A percentile compares a stretch with the other conserved stretches of the same genome.
Conservation (phyloP, 2,329 filamentous ascomycete species). For the Epicoccum nigrum region DNA sequence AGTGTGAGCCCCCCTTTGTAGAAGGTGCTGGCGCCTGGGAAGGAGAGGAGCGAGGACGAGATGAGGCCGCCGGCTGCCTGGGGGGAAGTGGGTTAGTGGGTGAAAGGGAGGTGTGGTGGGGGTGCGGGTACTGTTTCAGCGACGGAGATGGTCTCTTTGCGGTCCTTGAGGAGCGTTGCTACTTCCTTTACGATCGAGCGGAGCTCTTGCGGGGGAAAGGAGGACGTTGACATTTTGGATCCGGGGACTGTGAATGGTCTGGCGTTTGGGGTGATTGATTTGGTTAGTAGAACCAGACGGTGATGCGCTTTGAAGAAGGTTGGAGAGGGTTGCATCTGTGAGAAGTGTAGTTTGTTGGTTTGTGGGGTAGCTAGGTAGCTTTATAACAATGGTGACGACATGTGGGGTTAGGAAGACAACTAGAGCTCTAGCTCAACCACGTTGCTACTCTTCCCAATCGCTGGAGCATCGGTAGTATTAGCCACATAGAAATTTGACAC, state of each 20-base stretch:
- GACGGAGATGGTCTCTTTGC: slow-evolving; percentile 64
- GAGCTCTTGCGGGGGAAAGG: slow-evolving; percentile 53
- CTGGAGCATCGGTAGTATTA: not conserved
- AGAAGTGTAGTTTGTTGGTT: not conserved
- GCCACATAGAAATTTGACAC: not conserved
- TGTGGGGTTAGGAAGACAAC: slow-evolving; percentile 26
- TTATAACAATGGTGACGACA: slow-evolving; percentile 20
- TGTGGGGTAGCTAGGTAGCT: slow-evolving; percentile 25
- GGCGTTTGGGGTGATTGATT: not conserved
- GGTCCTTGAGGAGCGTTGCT: slow-evolving; percentile 59
- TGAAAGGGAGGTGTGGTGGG: not conserved
- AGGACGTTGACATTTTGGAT: slow-evolving; percentile 31
- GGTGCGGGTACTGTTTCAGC: slow-evolving; percentile 61
- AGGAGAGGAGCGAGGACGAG: slow-evolving; percentile 63
- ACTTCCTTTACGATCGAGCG: slow-evolving; percentile 57
- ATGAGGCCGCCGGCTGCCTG: slow-evolving; percentile 68
- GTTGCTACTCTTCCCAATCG: not conserved
- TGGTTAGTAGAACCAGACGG: not conserved
- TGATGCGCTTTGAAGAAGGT: not conserved
- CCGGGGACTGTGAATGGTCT: not conserved
- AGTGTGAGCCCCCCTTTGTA: slow-evolving; percentile 69
- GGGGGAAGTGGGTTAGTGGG: slow-evolving; percentile 3
- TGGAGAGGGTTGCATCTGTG: not conserved
- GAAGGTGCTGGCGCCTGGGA: slow-evolving; percentile 62
- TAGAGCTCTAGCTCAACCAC: not conserved